Evolutionary conservation across 495 filamentous ascomycete species (phyloP), one percentile per base, ranked within the genome.

Genomic region (Rhypophila decipiens): DNA sequence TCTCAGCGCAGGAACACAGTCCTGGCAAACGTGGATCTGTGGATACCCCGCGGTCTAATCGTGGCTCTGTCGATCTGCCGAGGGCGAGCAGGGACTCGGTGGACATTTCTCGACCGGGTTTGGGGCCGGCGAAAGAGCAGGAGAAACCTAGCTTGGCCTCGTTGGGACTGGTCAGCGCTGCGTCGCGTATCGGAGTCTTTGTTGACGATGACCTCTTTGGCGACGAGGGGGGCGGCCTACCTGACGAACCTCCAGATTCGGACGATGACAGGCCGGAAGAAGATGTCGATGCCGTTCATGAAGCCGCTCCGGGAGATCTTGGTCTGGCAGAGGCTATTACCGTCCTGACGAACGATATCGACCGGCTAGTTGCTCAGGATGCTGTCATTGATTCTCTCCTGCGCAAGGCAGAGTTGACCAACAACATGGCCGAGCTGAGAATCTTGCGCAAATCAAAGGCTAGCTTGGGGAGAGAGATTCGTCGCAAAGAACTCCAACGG

Each of bases 271-370:
- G 76, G 12, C 63, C 71, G 13, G 77, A 77, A 18, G 75, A 86
- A 19, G 68, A 77, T 5, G 83, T 86, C 24, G 89, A 96, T 47
- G 87, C 87, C 47, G 85, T 99, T 20, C 90, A 95, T 51, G 86
- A 96, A 72, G 94, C 94, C 33, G 90, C 90, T 2, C 94, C 94
- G 5, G 94, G 94, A 3, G 94, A 99, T 62, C 78, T 99, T 9
- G 94, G 93, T 5, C 66, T 99, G 36, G 87, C 87, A 0, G 94
- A 99, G 60, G 93, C 94, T 4, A 94, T 97, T 49, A 82, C 88
- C 41, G 80, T 76, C 0, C 73, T 99, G 19, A 86, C 84, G 2
- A 77, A 79, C 35, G 90, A 97, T 54, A 95, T 99, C 50, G 90
- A 96, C 46, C 88, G 87, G 62, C 76, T 97, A 29, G 76, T 75